phyloP scores from a whole-genome alignment of 2,329 filamentous ascomycete species.

The Nigrospora osmanthi region DNA sequence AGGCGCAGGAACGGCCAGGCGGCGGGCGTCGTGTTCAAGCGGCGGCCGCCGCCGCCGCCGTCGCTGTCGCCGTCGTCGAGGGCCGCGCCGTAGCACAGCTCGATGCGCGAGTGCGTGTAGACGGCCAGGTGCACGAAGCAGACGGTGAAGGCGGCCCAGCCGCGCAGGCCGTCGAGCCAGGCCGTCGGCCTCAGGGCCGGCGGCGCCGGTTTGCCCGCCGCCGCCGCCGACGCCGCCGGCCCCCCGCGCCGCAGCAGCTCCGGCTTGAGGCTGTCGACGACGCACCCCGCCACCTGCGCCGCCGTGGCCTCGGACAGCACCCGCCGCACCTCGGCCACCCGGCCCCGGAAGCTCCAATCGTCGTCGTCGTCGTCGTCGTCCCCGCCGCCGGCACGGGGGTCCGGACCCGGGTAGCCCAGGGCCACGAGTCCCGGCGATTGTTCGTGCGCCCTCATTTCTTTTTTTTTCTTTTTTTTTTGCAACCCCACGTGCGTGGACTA shows the following conservation, averaged over 20 bases:
- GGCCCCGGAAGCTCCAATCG: background rate
- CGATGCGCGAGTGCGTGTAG: constrained; percentile 1
- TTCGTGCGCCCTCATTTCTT: background rate
- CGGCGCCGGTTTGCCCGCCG: background rate
- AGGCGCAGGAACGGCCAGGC: background rate
- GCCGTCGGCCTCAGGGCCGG: background rate
- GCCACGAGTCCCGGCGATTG: background rate
- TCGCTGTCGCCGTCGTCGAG: background rate
- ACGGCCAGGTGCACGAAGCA: background rate
- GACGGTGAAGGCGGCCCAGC: constrained; percentile 1
- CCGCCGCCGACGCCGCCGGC: background rate
- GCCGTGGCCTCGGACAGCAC: background rate
- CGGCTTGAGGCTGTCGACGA: background rate
- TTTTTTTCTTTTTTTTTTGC: too few relatives aligned
- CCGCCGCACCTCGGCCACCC: background rate
- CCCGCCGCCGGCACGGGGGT: too few relatives aligned
- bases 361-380: too few relatives aligned
- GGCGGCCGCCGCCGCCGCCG: background rate
- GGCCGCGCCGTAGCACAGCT: background rate
- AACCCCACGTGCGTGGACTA: too few relatives aligned
- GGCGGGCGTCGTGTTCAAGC: background rate
- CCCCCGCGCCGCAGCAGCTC: background rate
- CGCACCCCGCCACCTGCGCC: background rate
- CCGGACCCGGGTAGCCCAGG: background rate
- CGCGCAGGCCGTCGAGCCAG: constrained; percentile 1